phyloP scores from a whole-genome alignment of 768 basidiomycete genomes.

The Suillus variegatus region DNA sequence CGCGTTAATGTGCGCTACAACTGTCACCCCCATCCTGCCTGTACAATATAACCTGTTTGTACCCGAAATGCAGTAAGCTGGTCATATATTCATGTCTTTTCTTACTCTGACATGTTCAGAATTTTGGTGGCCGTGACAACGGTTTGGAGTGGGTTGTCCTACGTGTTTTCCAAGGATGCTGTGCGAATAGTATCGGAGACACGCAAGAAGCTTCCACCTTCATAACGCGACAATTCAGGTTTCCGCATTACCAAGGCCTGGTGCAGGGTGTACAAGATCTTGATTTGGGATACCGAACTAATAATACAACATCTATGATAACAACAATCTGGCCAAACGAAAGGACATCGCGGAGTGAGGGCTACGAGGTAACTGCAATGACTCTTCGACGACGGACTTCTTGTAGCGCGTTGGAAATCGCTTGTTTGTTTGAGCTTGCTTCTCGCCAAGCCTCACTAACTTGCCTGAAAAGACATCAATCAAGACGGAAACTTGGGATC shows the following conservation, averaged over 20 bases:
- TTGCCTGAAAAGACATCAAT: conserved; percentile 40
- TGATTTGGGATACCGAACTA: conserved; percentile 14
- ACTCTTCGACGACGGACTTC: conserved; percentile 63
- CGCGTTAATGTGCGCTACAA: conserved; percentile 86
- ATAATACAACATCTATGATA: conserved; percentile 18
- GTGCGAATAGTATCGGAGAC: conserved; percentile 57
- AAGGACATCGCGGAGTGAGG: not conserved
- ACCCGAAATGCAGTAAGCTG: conserved; percentile 72
- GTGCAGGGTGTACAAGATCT: conserved; percentile 2
- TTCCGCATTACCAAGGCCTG: not conserved
- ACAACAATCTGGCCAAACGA: conserved; percentile 1
- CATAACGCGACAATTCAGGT: conserved; percentile 1
- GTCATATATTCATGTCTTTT: conserved; percentile 1
- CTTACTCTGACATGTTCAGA: conserved; percentile 40
- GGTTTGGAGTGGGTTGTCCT: conserved; percentile 87
- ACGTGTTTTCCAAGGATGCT: conserved; percentile 74
- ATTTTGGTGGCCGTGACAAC: conserved; percentile 89
- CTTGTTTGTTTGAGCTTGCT: conserved; percentile 59
- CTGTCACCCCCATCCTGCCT: conserved; percentile 78
- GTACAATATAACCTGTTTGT: conserved; percentile 55
- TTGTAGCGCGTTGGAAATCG: conserved; percentile 64
- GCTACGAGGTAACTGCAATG: conserved; percentile 17
- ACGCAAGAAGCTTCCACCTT: conserved; percentile 32
- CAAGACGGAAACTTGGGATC: not conserved
- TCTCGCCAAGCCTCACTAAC: conserved; percentile 68